These are phyloP conservation scores for Aspergillus vadensis DNA, from an alignment of 2,329 filamentous ascomycete species.

Conservation along the genomic window DNA sequence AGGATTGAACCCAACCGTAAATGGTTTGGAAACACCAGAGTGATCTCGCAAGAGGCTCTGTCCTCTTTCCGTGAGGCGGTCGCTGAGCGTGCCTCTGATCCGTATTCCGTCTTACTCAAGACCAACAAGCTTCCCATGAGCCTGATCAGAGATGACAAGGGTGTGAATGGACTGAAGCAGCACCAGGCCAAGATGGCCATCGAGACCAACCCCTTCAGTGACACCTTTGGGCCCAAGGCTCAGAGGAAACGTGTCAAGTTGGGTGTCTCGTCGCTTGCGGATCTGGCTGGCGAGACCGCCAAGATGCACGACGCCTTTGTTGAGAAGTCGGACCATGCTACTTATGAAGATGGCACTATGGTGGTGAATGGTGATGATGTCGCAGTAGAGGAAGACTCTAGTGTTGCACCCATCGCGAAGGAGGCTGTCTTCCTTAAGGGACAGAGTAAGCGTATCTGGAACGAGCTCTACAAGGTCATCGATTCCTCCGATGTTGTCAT, in stretches of 20 bases:
- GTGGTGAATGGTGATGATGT: conserved; percentile 58
- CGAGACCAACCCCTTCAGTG: conserved; percentile 79
- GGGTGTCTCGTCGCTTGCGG: conserved; percentile 75
- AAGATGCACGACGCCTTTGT: conserved; percentile 80
- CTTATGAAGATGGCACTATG: conserved; percentile 70
- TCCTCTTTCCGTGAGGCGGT: conserved; percentile 88
- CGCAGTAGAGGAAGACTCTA: conserved; percentile 48
- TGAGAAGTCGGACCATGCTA: conserved; percentile 77
- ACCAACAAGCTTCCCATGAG: conserved; percentile 97
- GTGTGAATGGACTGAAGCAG: conserved; percentile 82
- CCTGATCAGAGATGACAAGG: conserved; percentile 77
- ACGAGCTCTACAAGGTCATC: conserved; percentile 93
- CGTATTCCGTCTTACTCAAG: conserved; percentile 92
- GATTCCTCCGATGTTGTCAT: conserved; percentile 95
- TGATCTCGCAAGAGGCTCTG: conserved; percentile 86
- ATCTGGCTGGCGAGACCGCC: conserved; percentile 76
- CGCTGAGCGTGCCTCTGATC: conserved; percentile 84
- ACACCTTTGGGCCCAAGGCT: conserved; percentile 90
- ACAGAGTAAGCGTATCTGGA: conserved; percentile 94
- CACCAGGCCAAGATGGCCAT: conserved; percentile 93
- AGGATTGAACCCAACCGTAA: conserved; percentile 94
- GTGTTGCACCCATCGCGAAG: conserved; percentile 58
- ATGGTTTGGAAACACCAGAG: conserved; percentile 95
- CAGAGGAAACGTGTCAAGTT: conserved; percentile 92
- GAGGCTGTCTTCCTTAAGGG: conserved; percentile 93